Conservation (phyloP, 2,329 filamentous ascomycete species). For the Fusarium burgessii region DNA sequence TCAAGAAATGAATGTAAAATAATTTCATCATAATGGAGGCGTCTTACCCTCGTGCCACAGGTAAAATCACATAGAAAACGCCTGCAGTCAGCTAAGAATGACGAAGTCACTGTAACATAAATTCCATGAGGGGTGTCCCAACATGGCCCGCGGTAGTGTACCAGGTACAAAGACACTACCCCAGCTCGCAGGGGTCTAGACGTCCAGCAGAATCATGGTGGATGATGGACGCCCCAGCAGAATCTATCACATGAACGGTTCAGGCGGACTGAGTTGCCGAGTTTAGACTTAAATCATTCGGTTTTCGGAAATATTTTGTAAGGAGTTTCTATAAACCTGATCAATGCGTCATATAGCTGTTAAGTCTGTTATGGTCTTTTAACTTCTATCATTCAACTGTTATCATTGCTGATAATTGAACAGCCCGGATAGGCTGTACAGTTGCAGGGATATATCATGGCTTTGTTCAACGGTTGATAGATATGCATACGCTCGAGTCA, state of each 20-base stretch:
- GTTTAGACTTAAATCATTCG: conserved; percentile 22
- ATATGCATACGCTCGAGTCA: background rate
- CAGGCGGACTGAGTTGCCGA: conserved; percentile 28
- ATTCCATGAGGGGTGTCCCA: conserved; percentile 28
- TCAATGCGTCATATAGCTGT: conserved; percentile 16
- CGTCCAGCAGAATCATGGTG: conserved; percentile 28
- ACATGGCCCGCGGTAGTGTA: conserved; percentile 28
- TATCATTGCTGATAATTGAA: conserved; percentile 22
- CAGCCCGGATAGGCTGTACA: conserved; percentile 8
- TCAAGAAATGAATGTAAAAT: background rate
- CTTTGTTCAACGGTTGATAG: conserved; percentile 12
- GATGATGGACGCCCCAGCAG: conserved; percentile 30
- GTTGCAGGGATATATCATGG: conserved; percentile 7
- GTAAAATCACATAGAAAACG: conserved; percentile 7
- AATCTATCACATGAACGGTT: conserved; percentile 40
- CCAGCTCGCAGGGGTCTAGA: conserved; percentile 35
- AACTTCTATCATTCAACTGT: background rate
- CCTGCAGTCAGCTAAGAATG: conserved; percentile 23
- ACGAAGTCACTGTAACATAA: conserved; percentile 31
- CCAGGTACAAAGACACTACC: conserved; percentile 31
- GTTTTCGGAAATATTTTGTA: background rate
- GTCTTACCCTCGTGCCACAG: conserved; percentile 11
- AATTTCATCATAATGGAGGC: conserved; percentile 11
- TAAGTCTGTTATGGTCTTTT: background rate
- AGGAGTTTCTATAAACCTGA: background rate